These are phyloP conservation scores for Graphium sp. DNA, from an alignment of 2,329 filamentous ascomycete species.

Conservation along the genomic window DNA sequence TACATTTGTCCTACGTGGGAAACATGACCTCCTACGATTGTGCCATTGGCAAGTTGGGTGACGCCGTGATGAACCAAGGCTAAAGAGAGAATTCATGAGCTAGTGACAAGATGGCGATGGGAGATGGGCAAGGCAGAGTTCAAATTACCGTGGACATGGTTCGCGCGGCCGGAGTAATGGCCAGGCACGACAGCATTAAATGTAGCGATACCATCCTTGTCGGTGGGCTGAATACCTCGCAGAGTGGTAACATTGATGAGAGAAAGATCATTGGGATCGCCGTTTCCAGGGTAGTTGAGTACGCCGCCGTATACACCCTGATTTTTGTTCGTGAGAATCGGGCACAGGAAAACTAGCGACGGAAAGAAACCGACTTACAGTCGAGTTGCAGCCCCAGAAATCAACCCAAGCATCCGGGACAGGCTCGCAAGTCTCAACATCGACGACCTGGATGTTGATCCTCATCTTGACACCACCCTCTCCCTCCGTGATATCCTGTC, in stretches of 20 bases:
- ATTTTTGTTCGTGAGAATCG: neutral
- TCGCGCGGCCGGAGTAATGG: conserved; percentile 25
- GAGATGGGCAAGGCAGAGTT: conserved; percentile 18
- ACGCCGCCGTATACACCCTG: conserved; percentile 20
- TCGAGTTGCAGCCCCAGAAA: conserved; percentile 13
- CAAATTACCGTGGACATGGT: conserved; percentile 25
- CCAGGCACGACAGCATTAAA: conserved; percentile 26
- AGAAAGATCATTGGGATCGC: conserved; percentile 21
- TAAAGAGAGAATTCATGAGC: conserved; percentile 2
- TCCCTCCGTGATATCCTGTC: conserved; percentile 7
- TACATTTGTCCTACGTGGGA: conserved; percentile 49
- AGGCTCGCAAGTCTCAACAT: conserved; percentile 9
- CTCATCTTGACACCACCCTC: conserved; percentile 8
- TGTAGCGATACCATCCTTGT: conserved; percentile 21
- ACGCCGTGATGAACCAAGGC: conserved; percentile 20
- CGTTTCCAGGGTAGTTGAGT: conserved; percentile 12
- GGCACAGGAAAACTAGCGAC: neutral
- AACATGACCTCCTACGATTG: conserved; percentile 19
- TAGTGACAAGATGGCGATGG: neutral
- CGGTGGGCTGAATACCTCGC: conserved; percentile 20
- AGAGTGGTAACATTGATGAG: conserved; percentile 17
- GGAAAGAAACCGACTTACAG: conserved; percentile 10
- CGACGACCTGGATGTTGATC: conserved; percentile 9
- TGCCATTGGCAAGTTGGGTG: conserved; percentile 14
- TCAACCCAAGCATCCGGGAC: conserved; percentile 8